phyloP scores from a whole-genome alignment of 2,329 filamentous ascomycete species.

The Dactylonectria macrodidyma region DNA sequence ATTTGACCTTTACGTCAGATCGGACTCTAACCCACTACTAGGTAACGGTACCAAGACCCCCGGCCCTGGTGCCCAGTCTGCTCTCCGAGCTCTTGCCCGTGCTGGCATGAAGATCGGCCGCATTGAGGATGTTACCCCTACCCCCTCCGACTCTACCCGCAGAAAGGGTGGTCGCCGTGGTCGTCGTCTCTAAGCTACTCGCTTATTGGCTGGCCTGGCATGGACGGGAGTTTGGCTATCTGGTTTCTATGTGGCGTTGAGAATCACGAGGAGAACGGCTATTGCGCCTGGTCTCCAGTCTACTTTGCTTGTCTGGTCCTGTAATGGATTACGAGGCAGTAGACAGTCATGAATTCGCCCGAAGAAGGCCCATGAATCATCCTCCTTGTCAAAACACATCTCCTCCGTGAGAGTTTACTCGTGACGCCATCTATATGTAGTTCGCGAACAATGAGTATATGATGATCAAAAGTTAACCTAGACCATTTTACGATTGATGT shows the following conservation, averaged over 20 bases:
- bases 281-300: conserved; percentile 75
- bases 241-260: conserved; percentile 75
- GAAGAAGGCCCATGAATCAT: conserved; percentile 60
- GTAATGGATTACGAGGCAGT: conserved; percentile 51
- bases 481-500: not conserved
- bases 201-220: conserved; percentile 48
- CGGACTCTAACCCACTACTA: conserved; percentile 50
- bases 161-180: conserved; percentile 99
- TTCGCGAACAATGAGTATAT: conserved; percentile 31
- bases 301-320: conserved; percentile 61
- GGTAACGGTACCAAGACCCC: conserved; percentile 99
- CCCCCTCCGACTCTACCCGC: conserved; percentile 98
- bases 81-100: conserved; percentile 98
- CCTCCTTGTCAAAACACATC: conserved; percentile 50
- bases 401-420: conserved; percentile 35
- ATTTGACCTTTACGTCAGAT: not conserved
- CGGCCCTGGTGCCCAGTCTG: conserved; percentile 98
- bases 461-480: conserved; percentile 21
- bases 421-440: conserved; percentile 31
- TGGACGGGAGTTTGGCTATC: conserved; percentile 59
- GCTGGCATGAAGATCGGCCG: conserved; percentile 99
- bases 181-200: conserved; percentile 91
- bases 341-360: conserved; percentile 61
- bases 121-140: conserved; percentile 99
- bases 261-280: conserved; percentile 82